Conservation (phyloP, 106 monocot species). For the Dendrobium officinale region DNA sequence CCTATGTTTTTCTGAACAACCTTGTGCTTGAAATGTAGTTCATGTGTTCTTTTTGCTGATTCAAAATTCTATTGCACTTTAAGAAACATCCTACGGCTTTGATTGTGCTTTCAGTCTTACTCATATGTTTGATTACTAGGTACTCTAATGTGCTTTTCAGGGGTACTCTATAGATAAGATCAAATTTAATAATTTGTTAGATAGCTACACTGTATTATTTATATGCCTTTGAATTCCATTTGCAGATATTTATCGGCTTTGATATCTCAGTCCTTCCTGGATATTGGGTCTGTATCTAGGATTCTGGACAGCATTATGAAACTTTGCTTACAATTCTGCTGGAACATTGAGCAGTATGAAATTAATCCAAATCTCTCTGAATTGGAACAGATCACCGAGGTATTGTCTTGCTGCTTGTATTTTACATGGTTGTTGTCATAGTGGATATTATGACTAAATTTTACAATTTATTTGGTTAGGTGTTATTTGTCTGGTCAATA, state of each 20-base stretch:
- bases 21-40: background rate
- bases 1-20: background rate
- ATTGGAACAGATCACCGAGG: conserved; percentile 86
- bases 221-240: background rate
- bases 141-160: background rate
- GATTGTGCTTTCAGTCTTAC: too few species aligned
- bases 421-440: background rate
- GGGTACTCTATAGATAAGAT: background rate
- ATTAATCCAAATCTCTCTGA: conserved; percentile 53
- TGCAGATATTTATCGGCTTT: conserved; percentile 86
- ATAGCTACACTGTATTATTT: background rate
- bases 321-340: conserved; percentile 92
- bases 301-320: conserved; percentile 99
- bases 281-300: conserved; percentile 99
- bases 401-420: conserved; percentile 13
- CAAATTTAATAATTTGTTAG: background rate
- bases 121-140: too few species aligned
- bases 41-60: background rate
- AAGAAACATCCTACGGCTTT: too few species aligned
- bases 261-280: conserved; percentile 94
- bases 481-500: too few species aligned
- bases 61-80: too few species aligned
- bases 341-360: conserved; percentile 76
- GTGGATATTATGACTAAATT: background rate
- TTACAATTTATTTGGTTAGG: too few species aligned